These are phyloP conservation scores for Maudiozyma serrabonitensis DNA, from an alignment of 805 yeast species.

Conservation along the genomic window DNA sequence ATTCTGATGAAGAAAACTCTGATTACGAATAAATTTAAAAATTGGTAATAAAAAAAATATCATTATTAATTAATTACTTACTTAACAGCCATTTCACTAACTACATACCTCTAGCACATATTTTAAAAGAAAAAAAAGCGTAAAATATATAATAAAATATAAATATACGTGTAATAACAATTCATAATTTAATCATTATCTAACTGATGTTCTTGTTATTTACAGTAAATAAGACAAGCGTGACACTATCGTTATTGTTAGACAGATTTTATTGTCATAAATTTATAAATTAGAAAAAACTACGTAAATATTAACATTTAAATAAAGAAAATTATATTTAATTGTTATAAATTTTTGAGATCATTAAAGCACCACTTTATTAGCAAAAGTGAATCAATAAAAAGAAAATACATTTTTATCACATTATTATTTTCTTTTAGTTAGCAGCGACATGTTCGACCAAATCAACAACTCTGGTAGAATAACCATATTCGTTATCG, in stretches of 20 bases:
- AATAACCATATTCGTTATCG: conserved; percentile 69
- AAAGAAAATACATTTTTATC: background rate
- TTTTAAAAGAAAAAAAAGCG: background rate
- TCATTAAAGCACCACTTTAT: background rate
- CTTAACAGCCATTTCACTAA: too few relatives aligned
- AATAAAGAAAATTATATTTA: background rate
- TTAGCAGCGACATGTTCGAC: conserved; percentile 46
- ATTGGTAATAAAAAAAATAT: background rate
- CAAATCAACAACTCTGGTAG: conserved; percentile 66
- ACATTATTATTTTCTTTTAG: conserved; percentile 16
- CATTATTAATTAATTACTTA: too few relatives aligned
- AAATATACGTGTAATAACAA: too few relatives aligned
- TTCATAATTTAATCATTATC: too few relatives aligned
- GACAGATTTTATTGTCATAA: background rate
- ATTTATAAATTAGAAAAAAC: background rate
- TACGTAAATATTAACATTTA: background rate
- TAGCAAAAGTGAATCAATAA: background rate
- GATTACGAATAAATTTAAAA: conserved; percentile 31
- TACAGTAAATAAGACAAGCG: too few relatives aligned
- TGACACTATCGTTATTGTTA: too few relatives aligned
- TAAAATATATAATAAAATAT: background rate
- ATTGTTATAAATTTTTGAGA: background rate
- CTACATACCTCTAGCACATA: too few relatives aligned
- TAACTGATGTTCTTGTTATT: too few relatives aligned
- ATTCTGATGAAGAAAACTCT: conserved; percentile 56